These are phyloP conservation scores for Talaromyces amestolkiae DNA, from an alignment of 2,329 filamentous ascomycete genomes.

Conservation along the genomic window DNA sequence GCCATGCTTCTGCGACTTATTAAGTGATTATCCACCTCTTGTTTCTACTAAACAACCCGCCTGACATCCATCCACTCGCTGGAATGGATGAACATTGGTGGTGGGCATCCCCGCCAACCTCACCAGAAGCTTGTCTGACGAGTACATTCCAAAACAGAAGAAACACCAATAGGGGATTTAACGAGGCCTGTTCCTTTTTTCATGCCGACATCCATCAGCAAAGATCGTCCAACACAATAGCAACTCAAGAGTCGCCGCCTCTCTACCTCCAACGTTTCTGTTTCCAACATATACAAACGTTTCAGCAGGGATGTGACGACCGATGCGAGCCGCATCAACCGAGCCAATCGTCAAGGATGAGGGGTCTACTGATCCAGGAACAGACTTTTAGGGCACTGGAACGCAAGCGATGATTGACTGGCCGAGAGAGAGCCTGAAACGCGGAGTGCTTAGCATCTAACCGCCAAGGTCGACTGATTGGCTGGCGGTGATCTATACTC, in stretches of 20 bases:
- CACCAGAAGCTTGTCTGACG: conserved; percentile 8
- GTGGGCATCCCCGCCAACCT: conserved; percentile 12
- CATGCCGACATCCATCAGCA: background rate
- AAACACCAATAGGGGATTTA: conserved; percentile 7
- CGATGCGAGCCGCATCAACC: background rate
- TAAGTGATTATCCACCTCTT: background rate
- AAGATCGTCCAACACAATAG: background rate
- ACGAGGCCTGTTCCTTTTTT: background rate
- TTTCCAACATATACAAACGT: background rate
- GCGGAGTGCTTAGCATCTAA: background rate
- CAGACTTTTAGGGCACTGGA: background rate
- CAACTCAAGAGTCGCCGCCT: background rate
- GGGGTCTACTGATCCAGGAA: background rate
- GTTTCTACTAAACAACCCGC: background rate
- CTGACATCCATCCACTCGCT: background rate
- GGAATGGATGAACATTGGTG: conserved; percentile 14
- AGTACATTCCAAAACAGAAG: conserved; percentile 9
- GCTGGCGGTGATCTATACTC: background rate
- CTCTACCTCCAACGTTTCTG: background rate
- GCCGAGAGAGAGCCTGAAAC: background rate
- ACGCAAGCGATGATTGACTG: conserved; percentile 1
- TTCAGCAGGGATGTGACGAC: background rate
- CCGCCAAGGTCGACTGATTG: conserved; percentile 3
- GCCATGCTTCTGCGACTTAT: background rate
- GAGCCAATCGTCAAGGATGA: background rate